Evolutionary conservation across 345 rosid genomes (phyloP), one percentile per base, ranked within the genome.

Genomic region (Eucalyptus regnans): DNA sequence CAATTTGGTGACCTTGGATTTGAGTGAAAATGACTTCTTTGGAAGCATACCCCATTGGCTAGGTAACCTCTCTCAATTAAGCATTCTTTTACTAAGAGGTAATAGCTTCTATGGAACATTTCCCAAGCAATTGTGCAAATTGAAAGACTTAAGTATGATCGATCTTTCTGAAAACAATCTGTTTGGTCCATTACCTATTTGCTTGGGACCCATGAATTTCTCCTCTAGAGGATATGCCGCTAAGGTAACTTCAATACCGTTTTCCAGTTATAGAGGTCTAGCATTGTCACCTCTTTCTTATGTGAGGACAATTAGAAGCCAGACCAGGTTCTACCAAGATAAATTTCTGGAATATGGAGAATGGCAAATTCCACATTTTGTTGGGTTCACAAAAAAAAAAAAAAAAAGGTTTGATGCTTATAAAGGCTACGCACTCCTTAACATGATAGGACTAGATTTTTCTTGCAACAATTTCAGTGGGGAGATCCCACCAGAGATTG

Each of bases 391-490:
- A 25, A 25, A n/a, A 58, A 58, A 58, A 25, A 25, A n/a, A 58
- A 58, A 58, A 5, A 25, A 7, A 58, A 58, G 64, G 7, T 58
- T 1, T 58, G 3, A 58, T 58, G 27, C 14, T 58, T 58, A 58
- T 5, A 10, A 10, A 58, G 64, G 64, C 64, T 58, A 58, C 1
- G 1, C 64, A 58, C n/a, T 58, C 64, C n/a, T 25, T 10, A 25
- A 58, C 27, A 58, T 58, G 64, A 0, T 58, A 0, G 14, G n/a
- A 10, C n/a, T 58, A 25, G n/a, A 58, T 58, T 58, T 58, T 25
- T 58, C 64, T 58, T 2, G 0, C 64, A 58, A 58, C 14, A 0
- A 25, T 0, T 58, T 58, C 0, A 58, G 3, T 0, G n/a, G 64
- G 3, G n/a, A 58, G n/a, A 58, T 58, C 3, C 14, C 64, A 58